phyloP scores from a whole-genome alignment of 305 asterid genomes.

The Ilex paraguariensis region DNA sequence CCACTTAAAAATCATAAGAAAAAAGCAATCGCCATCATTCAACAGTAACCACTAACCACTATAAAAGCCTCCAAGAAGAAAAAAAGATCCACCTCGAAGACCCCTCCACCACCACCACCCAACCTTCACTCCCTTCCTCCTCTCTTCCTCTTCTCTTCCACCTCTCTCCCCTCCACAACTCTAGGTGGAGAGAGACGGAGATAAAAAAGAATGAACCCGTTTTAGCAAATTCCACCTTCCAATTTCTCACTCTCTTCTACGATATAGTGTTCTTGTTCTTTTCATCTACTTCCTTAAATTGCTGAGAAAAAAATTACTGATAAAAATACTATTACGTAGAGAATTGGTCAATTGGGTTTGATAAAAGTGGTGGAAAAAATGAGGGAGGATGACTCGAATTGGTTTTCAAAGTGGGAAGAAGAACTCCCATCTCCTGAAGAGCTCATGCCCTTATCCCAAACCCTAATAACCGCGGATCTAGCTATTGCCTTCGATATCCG shows the following conservation, averaged over 20 bases:
- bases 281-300: too few relatives aligned
- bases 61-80: slow-evolving; percentile 68
- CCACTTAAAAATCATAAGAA: slow-evolving; percentile 6
- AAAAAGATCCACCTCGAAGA: slow-evolving; percentile 96
- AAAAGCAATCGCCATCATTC: slow-evolving; percentile 20
- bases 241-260: not conserved
- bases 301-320: too few relatives aligned
- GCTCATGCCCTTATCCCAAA: slow-evolving; percentile 39
- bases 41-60: slow-evolving; percentile 26
- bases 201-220: too few relatives aligned
- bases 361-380: slow-evolving; percentile 7
- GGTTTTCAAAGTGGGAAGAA: slow-evolving; percentile 45
- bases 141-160: not conserved
- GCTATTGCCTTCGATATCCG: slow-evolving; percentile 40
- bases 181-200: too few relatives aligned
- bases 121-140: not conserved
- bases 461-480: slow-evolving; percentile 47
- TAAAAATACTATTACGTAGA: not conserved
- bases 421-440: slow-evolving; percentile 45
- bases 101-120: slow-evolving; percentile 26
- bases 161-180: too few relatives aligned
- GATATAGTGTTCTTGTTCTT: too few relatives aligned
- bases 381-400: slow-evolving; percentile 45
- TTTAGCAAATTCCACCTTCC: slow-evolving; percentile 15
- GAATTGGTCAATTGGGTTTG: not conserved